Base-by-base conservation (phyloP, 148 eudicot species). In the Simmondsia chinensis region DNA sequence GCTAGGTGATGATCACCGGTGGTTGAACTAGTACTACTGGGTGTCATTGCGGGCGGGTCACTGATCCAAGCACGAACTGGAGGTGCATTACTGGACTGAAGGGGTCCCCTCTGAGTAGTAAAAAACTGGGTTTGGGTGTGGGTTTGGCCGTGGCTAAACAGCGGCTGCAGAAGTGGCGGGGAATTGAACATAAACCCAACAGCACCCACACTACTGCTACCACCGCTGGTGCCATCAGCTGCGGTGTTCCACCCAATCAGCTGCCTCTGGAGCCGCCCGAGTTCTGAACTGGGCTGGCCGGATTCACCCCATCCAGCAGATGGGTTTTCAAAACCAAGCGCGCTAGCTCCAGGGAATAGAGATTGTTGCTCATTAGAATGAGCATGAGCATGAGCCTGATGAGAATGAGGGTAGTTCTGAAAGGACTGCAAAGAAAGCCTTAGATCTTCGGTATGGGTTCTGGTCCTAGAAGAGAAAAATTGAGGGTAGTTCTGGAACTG, bases 51-150 rank as follows among this genome's bases (percentile, higher is more conserved):
- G 17, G 53, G 19, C 28, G 83, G 86, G 63, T 83, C 95, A 60
- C 57, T 56, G 21, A 79, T 65, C 85, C 87, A 84, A 68, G 95
- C 95, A 55, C 95, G 87, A 79, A 81, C 42, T 26, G 80, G 53
- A 64, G 78, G 84, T 71, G 82, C 64, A 80, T 83, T 75, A 79
- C 91, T 89, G 97, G 97, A 89, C 97, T 89, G 97, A 89, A 89
- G 97, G 97, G 97, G 91, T 81, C 93, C 95, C 97, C 97, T 82
- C 93, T 89, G 97, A 44, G 93, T n/a, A n/a, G n/a, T 61, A 64
- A 68, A 70, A 43, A 76, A 57, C 68, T 83, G 95, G 66, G 56
- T 66, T 24, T 79, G 78, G 61, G n/a, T n/a, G n/a, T n/a, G n/a
- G n/a, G n/a, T n/a, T n/a, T 51, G 61, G 46, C 59, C 52, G 52